phyloP scores from a whole-genome alignment of 352 stramenopile genomes.

The Globisporangium uncinulatum region DNA sequence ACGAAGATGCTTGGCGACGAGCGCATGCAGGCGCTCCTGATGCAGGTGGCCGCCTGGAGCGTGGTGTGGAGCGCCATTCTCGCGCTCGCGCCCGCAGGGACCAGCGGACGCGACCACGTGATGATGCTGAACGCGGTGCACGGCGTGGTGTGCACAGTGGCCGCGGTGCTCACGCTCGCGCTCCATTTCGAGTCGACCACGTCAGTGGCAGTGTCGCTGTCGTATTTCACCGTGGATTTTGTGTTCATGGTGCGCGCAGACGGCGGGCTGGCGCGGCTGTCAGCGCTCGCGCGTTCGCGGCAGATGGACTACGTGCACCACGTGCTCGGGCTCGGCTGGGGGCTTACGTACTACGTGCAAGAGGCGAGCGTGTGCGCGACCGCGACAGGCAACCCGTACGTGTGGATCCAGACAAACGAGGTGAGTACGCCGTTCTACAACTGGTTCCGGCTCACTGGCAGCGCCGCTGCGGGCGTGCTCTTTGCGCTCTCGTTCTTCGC shows the following conservation, averaged over 20 bases:
- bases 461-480: slow-evolving; percentile 36
- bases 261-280: slow-evolving; percentile 25
- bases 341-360: slow-evolving; percentile 48
- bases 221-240: slow-evolving; percentile 70
- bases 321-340: slow-evolving; percentile 60
- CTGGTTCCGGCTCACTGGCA: slow-evolving; percentile 71
- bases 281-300: slow-evolving; percentile 32
- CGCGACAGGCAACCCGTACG: slow-evolving; percentile 61
- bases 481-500: slow-evolving; percentile 64
- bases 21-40: slow-evolving; percentile 28
- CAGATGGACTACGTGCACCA: slow-evolving; percentile 75
- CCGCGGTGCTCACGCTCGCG: slow-evolving; percentile 37
- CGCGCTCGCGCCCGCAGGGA: slow-evolving; percentile 31
- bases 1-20: slow-evolving; percentile 8
- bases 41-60: slow-evolving; percentile 33
- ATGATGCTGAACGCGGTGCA: slow-evolving; percentile 64
- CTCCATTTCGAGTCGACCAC: slow-evolving; percentile 41
- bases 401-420: slow-evolving; percentile 83
- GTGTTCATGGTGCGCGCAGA: slow-evolving; percentile 52
- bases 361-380: slow-evolving; percentile 46
- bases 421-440: slow-evolving; percentile 81
- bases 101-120: slow-evolving; percentile 52
- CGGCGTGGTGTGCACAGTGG: slow-evolving; percentile 52
- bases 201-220: slow-evolving; percentile 54
- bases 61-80: slow-evolving; percentile 46